Conservation (phyloP, 1,284 basidiomycete species). For the Ceratobasidium sp. region DNA sequence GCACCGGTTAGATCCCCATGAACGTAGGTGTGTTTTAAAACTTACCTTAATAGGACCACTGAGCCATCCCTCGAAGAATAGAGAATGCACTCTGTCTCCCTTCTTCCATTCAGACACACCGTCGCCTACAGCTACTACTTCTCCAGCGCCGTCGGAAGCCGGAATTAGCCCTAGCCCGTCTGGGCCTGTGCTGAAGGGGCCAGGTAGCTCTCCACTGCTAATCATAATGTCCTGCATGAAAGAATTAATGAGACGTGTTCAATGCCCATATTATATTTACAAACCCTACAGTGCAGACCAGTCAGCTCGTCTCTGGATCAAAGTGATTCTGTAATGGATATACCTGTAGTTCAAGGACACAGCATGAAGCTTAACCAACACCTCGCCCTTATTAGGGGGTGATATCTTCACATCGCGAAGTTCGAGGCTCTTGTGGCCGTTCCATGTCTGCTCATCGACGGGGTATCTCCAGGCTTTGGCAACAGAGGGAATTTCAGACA, state of each 20-base stretch:
- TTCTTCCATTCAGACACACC: slow-evolving; percentile 62
- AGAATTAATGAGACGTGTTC: background rate
- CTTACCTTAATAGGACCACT: slow-evolving; percentile 55
- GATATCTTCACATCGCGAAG: slow-evolving; percentile 11
- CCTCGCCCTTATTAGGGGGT: slow-evolving; percentile 18
- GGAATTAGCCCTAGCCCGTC: slow-evolving; percentile 55
- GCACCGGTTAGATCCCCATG: background rate
- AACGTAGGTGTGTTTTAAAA: background rate
- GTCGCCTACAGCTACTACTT: slow-evolving; percentile 64
- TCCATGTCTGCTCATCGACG: slow-evolving; percentile 18
- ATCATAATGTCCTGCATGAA: slow-evolving; percentile 26
- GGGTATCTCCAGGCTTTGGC: slow-evolving; percentile 20
- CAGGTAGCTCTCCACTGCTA: background rate
- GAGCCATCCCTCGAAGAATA: slow-evolving; percentile 59
- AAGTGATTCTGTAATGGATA: no score
- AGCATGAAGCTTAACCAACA: slow-evolving; percentile 27
- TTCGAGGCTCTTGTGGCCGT: slow-evolving; percentile 18
- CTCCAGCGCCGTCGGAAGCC: slow-evolving; percentile 71
- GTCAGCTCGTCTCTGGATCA: background rate
- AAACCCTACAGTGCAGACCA: background rate
- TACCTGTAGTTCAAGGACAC: slow-evolving; percentile 23
- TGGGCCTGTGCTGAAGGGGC: slow-evolving; percentile 1
- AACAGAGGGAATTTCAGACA: slow-evolving; percentile 15
- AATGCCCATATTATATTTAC: background rate
- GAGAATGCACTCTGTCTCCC: slow-evolving; percentile 67